Evolutionary conservation across 2,329 filamentous ascomycete species (phyloP), one percentile per base, ranked within the genome.

Genomic region (Ceratocystis papillata): DNA sequence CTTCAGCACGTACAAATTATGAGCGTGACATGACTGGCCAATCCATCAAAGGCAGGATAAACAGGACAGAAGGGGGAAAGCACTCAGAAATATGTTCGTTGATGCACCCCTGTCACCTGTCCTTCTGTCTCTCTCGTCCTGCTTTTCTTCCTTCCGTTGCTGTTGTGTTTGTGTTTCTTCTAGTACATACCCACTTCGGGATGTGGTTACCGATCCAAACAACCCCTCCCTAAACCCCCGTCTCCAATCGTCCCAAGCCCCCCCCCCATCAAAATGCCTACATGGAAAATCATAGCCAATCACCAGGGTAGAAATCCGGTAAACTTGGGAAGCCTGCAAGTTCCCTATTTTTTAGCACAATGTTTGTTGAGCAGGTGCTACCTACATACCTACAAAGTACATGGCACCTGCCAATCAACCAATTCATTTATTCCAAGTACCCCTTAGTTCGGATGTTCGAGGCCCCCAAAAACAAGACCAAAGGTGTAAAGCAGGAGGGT

Each of bases 21-120:
- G 53, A 57, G 8, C 53, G 53, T 57, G 53, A 57, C 53, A 57
- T 57, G 25, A 57, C 53, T 57, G 53, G n/a, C 48, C 48, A 53
- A 53, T 53, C 48, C 48, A 22, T 3, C 7, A 53, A 57, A 57
- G 28, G 25, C 53, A 30, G n/a, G 53, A 57, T 30, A 53, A 57
- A 57, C 30, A 50, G 53, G 25, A 57, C 53, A 57, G 53, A 57
- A 57, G 25, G 28, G 53, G 53, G 53, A 30, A 57, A 57, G 53
- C 30, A 57, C 53, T 5, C 25, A 57, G 53, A 57, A 57, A 17
- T 33, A 33, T 57, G 53, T 57, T 57, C 10, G 28, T 57, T 57
- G 53, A 57, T 33, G 0, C 8, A 30, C 53, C 48, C 53, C 53
- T 57, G 53, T 57, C 53, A 33, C 17, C 30, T 57, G 22, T 57